Base-by-base conservation (phyloP, 768 basidiomycete genomes). In the Candolleomyces efflorescens region DNA sequence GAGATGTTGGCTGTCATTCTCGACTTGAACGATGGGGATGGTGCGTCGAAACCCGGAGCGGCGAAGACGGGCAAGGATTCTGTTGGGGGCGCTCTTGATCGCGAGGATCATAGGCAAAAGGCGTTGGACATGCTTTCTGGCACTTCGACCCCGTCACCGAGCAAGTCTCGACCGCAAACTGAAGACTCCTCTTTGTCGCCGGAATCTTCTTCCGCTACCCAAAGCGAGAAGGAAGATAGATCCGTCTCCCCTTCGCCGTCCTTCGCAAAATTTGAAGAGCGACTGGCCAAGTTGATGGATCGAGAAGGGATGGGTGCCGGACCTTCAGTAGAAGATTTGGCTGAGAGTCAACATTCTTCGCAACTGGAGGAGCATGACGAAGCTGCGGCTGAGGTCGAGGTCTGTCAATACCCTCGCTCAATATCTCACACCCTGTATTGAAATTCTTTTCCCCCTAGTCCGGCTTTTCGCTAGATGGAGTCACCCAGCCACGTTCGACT, bases 61-160 rank as follows among this genome's bases (percentile, higher is more conserved):
- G 27, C 4, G 27, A 27, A 27, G 27, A 3, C 27, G 27, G 27
- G 27, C 27, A 27, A 27, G 3, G 27, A 3, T 9, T 27, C 27
- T 27, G 27, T 9, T 27, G 37, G 52, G 37, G 52, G 56, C 12
- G 24, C 5, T 5, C 12, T 27, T n/a, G 43, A 51, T 11, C 17
- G 44, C 44, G 58, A 59, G 18, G 58, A 48, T 3, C 58, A 59
- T 38, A 46, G 58, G 46, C 24, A 41, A 41, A 59, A 18, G 44
- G 58, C 58, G 2, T 23, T 59, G 43, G 58, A 59, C 10, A 41
- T 53, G 26, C 39, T 59, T 2, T 53, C 52, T 37, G 58, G 58
- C 11, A 38, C 20, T 10, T 15, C 44, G 5, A 11, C 39, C 24
- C 18, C 46, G 22, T 24, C 46, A 4, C 5, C 46, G 22, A 5